These are phyloP conservation scores for Pestalotiopsis sp. DNA, from an alignment of 2,329 filamentous ascomycete genomes.

Conservation along the genomic window DNA sequence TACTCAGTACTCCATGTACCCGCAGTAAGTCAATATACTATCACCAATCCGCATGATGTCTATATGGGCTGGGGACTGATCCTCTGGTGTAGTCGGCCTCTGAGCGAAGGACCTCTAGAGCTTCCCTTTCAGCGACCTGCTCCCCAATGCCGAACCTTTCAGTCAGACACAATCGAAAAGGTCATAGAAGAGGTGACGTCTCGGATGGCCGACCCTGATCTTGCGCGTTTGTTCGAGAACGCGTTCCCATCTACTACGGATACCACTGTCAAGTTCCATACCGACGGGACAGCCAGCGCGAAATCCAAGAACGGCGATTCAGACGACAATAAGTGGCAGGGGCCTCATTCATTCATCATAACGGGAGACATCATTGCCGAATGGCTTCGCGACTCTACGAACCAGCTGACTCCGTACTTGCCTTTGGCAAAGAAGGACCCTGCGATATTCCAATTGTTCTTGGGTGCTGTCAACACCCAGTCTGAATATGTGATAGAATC, in stretches of 20 bases:
- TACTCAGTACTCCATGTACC: slow-evolving; percentile 57
- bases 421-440: slow-evolving; percentile 79
- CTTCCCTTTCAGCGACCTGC: slow-evolving; percentile 88
- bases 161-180: slow-evolving; percentile 82
- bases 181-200: slow-evolving; percentile 83
- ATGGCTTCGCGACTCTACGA: slow-evolving; percentile 90
- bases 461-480: slow-evolving; percentile 96
- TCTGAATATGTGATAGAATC: slow-evolving; percentile 91
- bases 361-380: slow-evolving; percentile 87
- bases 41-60: background rate
- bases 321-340: slow-evolving; percentile 72
- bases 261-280: slow-evolving; percentile 88
- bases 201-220: slow-evolving; percentile 80
- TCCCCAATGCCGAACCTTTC: slow-evolving; percentile 83
- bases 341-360: slow-evolving; percentile 89
- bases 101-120: slow-evolving; percentile 76
- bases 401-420: slow-evolving; percentile 92
- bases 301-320: slow-evolving; percentile 43
- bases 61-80: slow-evolving; percentile 18
- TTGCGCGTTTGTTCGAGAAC: slow-evolving; percentile 93
- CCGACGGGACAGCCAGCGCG: slow-evolving; percentile 55
- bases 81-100: slow-evolving; percentile 62
- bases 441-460: slow-evolving; percentile 75
- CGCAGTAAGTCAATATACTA: slow-evolving; percentile 50
- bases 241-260: slow-evolving; percentile 91